Base-by-base conservation (phyloP, 2,329 filamentous ascomycete genomes). In the Elsinoe australis region DNA sequence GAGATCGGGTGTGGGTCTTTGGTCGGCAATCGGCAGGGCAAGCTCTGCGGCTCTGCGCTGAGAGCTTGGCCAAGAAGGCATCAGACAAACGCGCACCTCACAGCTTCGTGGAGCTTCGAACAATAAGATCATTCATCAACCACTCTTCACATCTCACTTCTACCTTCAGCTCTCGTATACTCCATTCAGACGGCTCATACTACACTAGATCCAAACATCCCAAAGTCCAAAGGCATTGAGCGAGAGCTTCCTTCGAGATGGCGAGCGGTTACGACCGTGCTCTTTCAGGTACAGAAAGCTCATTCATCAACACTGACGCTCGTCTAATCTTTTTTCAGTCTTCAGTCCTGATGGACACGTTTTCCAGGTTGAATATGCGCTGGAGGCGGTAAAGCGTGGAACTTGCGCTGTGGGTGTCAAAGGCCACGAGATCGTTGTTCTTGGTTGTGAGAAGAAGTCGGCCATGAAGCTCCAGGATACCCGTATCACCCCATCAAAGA, bases 401-500 rank as follows among this genome's bases (percentile, higher is more conserved):
- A 98, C 92, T 61, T 98, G 92, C 72, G 92, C 94, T 41, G 92
- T 98, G 48, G 92, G 89, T 59, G 90, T 98, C 58, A 98, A 98
- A 74, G 92, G 92, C 61, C 76, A 79, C 60, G 86, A 94, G 67
- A 85, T 96, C 55, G 92, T 98, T 28, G 92, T 98, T 22, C 77
- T 98, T 42, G 92, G 92, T 61, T 98, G 92, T 71, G 92, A 98
- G 74, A 98, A 98, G 79, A 82, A 90, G 60, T 96, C 92, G 47
- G 92, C 92, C 26, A 95, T 98, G 85, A 98, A 98, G 74, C 82
- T 98, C 52, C 92, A 98, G 77, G 92, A 98, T 70, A 98, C 94
- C 51, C 85, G 92, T 66, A 98, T 98, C 70, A 98, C 92, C 22
- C 92, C 92, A 9, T 96, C 92, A 59, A 98, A 98, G 78, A 95